Percentiles rank a stretch among this genome's conserved stretches.
Conservation (phyloP, 1,284 basidiomycete genomes). For the Leccinum insolens region DNA sequence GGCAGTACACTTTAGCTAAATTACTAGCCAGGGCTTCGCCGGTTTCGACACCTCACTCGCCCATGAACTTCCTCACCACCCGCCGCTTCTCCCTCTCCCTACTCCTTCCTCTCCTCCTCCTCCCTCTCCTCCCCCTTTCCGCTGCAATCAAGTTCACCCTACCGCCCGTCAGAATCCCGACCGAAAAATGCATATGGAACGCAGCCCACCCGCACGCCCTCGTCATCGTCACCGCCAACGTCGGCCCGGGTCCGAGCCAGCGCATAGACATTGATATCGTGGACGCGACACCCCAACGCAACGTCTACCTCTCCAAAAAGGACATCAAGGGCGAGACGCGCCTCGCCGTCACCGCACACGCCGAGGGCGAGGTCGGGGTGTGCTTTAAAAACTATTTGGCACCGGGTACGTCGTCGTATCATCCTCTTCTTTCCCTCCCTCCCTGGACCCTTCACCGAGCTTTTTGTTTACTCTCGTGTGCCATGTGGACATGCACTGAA, state of each 20-base stretch:
- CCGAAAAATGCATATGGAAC: slow-evolving; percentile 91
- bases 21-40: no score
- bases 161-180: slow-evolving; percentile 68
- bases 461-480: no score
- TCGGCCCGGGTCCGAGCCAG: slow-evolving; percentile 72
- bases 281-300: slow-evolving; percentile 86
- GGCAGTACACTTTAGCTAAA: neutral
- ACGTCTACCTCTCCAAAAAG: slow-evolving; percentile 91
- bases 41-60: neutral
- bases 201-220: slow-evolving; percentile 83
- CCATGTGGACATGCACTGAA: neutral
- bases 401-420: slow-evolving; percentile 55
- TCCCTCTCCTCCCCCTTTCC: slow-evolving; percentile 37
- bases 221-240: slow-evolving; percentile 94
- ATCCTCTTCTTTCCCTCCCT: neutral
- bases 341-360: slow-evolving; percentile 92
- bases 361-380: slow-evolving; percentile 93
- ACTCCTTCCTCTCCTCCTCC: slow-evolving; percentile 16
- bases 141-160: slow-evolving; percentile 85
- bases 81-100: neutral
- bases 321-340: slow-evolving; percentile 90
- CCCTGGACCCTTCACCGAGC: no score
- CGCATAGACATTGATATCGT: slow-evolving; percentile 93
- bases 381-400: slow-evolving; percentile 87
- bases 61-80: slow-evolving; percentile 9